Conservation (phyloP, 345 rosid genomes). For the Gossypium sturtianum region DNA sequence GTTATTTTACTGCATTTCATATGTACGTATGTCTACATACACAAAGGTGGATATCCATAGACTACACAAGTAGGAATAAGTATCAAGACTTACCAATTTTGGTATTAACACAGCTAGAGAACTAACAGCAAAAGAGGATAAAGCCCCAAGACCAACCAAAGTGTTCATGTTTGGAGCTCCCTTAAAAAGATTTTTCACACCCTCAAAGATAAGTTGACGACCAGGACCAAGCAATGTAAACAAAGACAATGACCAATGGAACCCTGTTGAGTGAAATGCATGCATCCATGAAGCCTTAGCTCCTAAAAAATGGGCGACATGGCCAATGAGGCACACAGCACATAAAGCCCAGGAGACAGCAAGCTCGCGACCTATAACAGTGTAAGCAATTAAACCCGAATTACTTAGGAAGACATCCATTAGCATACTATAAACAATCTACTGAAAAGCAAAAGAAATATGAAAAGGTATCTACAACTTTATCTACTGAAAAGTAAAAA, state of each 20-base stretch:
- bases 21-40: not conserved
- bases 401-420: not conserved
- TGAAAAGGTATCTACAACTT: conserved; percentile 47
- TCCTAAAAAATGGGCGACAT: conserved; percentile 69
- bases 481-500: not conserved
- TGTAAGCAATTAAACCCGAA: conserved; percentile 12
- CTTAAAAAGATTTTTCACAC: conserved; percentile 68
- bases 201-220: conserved; percentile 76
- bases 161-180: conserved; percentile 96
- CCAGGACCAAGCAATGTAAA: conserved; percentile 95
- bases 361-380: conserved; percentile 68
- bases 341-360: conserved; percentile 96
- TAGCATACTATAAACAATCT: not conserved
- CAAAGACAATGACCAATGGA: conserved; percentile 78
- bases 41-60: not conserved
- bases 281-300: conserved; percentile 75
- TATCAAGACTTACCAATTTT: conserved; percentile 48
- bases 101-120: conserved; percentile 79
- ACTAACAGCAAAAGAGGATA: conserved; percentile 90
- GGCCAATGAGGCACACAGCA: conserved; percentile 95
- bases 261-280: conserved; percentile 78
- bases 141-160: conserved; percentile 92
- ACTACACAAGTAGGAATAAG: not conserved
- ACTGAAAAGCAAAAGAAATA: not conserved
- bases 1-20: not conserved